phyloP scores from a whole-genome alignment of 805 yeast genomes.

The Cyberlindnera maritima region DNA sequence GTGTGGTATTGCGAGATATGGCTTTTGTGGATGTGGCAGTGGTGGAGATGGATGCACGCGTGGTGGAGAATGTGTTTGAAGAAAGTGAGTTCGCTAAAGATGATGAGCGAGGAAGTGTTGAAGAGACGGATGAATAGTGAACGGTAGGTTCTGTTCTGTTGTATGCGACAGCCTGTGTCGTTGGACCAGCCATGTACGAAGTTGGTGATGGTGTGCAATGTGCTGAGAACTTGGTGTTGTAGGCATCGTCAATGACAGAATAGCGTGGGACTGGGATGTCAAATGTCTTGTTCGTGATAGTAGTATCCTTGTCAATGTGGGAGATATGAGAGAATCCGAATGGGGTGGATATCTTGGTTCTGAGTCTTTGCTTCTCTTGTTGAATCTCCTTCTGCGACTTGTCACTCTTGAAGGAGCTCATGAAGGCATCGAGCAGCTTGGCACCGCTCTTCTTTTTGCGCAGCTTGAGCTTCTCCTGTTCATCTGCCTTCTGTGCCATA shows the following conservation, averaged over 20 bases:
- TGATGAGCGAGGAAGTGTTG: slow-evolving; percentile 17
- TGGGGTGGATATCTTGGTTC: slow-evolving; percentile 35
- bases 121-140: not conserved
- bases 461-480: slow-evolving; percentile 7
- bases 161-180: slow-evolving; percentile 15
- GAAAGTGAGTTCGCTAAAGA: slow-evolving; percentile 22
- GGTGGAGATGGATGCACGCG: slow-evolving; percentile 25
- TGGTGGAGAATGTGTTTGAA: slow-evolving; percentile 16
- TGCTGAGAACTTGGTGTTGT: not conserved
- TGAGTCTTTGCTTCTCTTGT: slow-evolving; percentile 9
- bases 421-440: slow-evolving; percentile 32
- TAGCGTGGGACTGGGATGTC: slow-evolving; percentile 10
- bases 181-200: not conserved
- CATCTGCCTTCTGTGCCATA: slow-evolving; percentile 9
- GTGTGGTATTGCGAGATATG: slow-evolving; percentile 13
- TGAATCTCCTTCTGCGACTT: too few species aligned
- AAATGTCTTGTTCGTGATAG: slow-evolving; percentile 17
- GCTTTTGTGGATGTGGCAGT: slow-evolving; percentile 19
- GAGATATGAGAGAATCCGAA: slow-evolving; percentile 39
- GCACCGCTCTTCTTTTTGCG: slow-evolving; percentile 15
- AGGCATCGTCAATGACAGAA: not conserved
- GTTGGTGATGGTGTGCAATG: too few species aligned
- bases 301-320: slow-evolving; percentile 32
- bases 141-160: slow-evolving; percentile 3
- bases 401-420: slow-evolving; percentile 19